Evolutionary conservation across 192 early-diverging fungal genomes (phyloP), one percentile per base, ranked within the genome.

Genomic region (Linnemannia exigua): DNA sequence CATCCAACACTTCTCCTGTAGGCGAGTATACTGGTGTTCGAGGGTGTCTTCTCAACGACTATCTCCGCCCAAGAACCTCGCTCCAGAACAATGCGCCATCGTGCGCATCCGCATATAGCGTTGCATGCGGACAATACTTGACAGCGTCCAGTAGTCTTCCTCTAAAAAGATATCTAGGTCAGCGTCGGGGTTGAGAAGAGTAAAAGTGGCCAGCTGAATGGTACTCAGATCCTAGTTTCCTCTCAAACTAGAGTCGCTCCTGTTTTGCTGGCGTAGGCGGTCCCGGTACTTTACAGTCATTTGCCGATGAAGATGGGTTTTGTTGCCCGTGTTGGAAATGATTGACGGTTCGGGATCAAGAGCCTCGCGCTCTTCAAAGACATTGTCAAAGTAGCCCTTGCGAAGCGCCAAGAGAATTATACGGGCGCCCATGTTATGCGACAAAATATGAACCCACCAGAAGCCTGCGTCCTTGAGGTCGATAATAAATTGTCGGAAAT

Each of bases 371-470:
- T 85, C 82, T 31, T 77, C 77, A 20, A 85, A 38, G 0, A 70
- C 72, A 7, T 77, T 73, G 44, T 85, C 74, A 67, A 86, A 74
- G 35, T 72, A 80, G 4, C 78, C 78, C 70, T 86, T 86, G 9
- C 84, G 77, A 41, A 86, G 68, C 6, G 84, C 84, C 6, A 78
- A 79, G 1, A 86, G 70, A 0, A 86, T 78, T 54, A 86, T 80
- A 2, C 84, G 73, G 17, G 84, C 84, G n/a, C 88, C 88, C 88
- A 88, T 86, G n/a, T 80, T 86, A 58, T 88, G 88, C 54, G 67
- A 72, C 44, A 88, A 48, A 14, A 88, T 58, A 76, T 88, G 83
- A n/a, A 88, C 77, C 25, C 79, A 44, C 9, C 52, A 67, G 72
- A 86, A 88, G 25, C 88, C 88, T 22, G 88, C 72, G 17, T 81